Evolutionary conservation across 345 rosid genomes (phyloP).

Genomic region (Euphorbia tirucalli): DNA sequence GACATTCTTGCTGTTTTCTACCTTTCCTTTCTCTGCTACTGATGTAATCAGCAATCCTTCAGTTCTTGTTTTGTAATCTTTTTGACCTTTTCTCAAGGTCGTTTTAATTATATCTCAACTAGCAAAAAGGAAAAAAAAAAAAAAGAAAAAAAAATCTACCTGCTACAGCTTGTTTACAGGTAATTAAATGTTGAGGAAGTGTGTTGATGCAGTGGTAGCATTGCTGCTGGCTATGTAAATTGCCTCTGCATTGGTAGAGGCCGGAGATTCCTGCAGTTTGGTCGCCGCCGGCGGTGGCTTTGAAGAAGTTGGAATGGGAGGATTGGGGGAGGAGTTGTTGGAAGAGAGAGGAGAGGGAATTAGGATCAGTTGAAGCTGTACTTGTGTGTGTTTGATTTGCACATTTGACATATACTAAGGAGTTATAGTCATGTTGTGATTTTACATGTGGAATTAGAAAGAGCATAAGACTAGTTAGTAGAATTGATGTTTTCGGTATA

Average conservation of each 20-base stretch:
- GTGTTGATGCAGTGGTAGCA: slow-evolving; percentile 52
- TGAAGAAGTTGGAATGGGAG: slow-evolving; percentile 47
- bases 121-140: no score
- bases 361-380: slow-evolving; percentile 17
- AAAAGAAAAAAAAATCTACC: no score
- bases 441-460: slow-evolving; percentile 21
- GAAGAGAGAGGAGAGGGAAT: slow-evolving; percentile 41
- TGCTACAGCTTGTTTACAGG: slow-evolving; percentile 45
- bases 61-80: no score
- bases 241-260: slow-evolving; percentile 64
- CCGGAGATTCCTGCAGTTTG: slow-evolving; percentile 45
- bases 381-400: slow-evolving; percentile 20
- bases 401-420: slow-evolving; percentile 57
- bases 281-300: slow-evolving; percentile 43
- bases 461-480: slow-evolving; percentile 18
- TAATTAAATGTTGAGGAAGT: slow-evolving; percentile 37
- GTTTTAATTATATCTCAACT: no score
- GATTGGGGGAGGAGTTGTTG: slow-evolving; percentile 47
- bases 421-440: slow-evolving; percentile 36
- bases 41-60: no score
- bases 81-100: no score
- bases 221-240: slow-evolving; percentile 39
- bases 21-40: no score
- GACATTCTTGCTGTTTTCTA: no score
- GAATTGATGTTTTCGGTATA: slow-evolving; percentile 1